phyloP scores from a whole-genome alignment of 352 stramenopile species.

The Ophiocytium majus region DNA sequence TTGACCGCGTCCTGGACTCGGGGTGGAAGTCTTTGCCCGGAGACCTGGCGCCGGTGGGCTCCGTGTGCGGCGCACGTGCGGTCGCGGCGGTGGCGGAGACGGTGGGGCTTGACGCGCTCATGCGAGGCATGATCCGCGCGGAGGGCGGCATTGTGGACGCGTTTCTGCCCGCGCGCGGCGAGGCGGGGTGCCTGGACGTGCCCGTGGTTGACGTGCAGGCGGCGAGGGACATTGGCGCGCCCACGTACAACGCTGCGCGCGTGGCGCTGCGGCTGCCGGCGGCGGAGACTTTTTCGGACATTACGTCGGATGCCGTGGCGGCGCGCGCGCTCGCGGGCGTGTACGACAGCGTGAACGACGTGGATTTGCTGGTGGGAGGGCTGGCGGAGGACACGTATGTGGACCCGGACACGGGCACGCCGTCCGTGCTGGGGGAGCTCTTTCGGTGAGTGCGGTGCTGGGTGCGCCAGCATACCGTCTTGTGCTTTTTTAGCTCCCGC shows the following conservation, averaged over 20 bases:
- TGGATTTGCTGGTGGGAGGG: conserved; percentile 4
- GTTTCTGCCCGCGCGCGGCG: not conserved
- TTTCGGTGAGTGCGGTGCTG: not conserved
- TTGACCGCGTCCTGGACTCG: not conserved
- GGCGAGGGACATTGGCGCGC: conserved; percentile 35
- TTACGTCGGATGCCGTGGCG: not conserved
- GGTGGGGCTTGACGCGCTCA: not conserved
- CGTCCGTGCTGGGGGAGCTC: not conserved
- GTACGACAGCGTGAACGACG: not conserved
- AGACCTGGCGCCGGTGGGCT: not conserved
- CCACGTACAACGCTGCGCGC: conserved; percentile 43
- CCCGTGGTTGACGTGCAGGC: not conserved
- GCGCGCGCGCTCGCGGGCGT: not conserved
- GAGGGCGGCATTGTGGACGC: not conserved
- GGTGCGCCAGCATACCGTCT: not conserved
- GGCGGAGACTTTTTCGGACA: not conserved
- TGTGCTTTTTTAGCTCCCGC: not conserved
- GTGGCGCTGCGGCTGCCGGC: not conserved
- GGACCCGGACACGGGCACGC: not conserved
- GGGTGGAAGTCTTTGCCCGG: not conserved
- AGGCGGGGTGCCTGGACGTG: not conserved
- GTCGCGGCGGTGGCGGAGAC: not conserved
- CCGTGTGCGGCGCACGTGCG: not conserved
- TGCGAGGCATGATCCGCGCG: conserved; percentile 10
- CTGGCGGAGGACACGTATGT: not conserved